Evolutionary conservation across 73 alveolate genomes (phyloP), one percentile per base, ranked within the genome.

Genomic region (Paramecium caudatum): DNA sequence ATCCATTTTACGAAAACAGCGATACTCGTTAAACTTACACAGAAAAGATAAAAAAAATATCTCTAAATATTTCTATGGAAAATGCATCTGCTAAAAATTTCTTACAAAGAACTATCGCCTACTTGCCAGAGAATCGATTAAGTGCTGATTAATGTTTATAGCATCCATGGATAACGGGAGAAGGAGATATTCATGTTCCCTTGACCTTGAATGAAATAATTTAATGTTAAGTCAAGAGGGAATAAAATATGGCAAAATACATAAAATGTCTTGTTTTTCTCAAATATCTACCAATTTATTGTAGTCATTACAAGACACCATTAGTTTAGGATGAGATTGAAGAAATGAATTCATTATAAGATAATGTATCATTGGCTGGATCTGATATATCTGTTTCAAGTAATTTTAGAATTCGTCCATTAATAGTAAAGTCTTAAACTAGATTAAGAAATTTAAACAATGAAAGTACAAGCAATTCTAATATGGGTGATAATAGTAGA

Each of bases 81-180:
- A 30, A 65, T 36, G 34, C 3, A 33, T 30, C 27, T 33, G 39
- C 16, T 3, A 65, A 65, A 7, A 65, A 65, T 13, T 65, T 65
- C 3, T 13, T 65, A 65, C 27, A 65, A 33, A 65, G 49, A 65
- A 65, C 83, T 3, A 65, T 65, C 2, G 50, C 47, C 7, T 65
- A 65, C 16, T 12, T 65, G 39, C 83, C 83, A 25, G 83, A 65
- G 34, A 15, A 65, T 65, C 12, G 83, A 65, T 16, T 65, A 65
- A 65, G 50, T 32, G 83, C 83, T 32, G 55, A 65, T 33, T 13
- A 65, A 34, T 65, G 83, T 65, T 13, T 65, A 2, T 36, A 65
- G 39, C 83, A 65, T 65, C 83, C 83, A 13, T 65, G 83, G 83
- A 65, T 65, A 12, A 65, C 50, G 17, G 83, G 83, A 10, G 34